Percentiles rank a stretch among this genome's conserved stretches.
Evolutionary conservation across 768 basidiomycete species (phyloP).

Genomic region (Austroboletus eburneus): DNA sequence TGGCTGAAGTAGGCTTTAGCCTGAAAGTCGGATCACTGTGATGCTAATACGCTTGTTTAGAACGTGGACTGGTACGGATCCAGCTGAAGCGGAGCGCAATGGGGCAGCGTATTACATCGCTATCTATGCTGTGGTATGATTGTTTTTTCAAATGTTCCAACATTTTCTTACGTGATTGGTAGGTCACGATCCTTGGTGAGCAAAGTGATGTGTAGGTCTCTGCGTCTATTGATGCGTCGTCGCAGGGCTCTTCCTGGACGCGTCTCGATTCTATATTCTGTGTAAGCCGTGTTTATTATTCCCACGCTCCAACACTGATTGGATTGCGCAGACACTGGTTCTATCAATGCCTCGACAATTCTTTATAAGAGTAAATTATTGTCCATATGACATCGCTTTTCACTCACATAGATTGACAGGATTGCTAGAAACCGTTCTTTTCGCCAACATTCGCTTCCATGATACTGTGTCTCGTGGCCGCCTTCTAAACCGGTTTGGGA

Average conservation of each 20-base stretch:
- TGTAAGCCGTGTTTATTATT: conserved; percentile 42
- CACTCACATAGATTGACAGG: conserved; percentile 26
- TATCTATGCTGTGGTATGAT: conserved; percentile 59
- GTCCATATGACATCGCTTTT: not conserved
- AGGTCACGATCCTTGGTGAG: conserved; percentile 38
- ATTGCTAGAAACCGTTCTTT: conserved; percentile 75
- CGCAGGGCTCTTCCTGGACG: conserved; percentile 52
- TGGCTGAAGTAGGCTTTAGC: conserved; percentile 25
- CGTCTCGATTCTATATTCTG: conserved; percentile 65
- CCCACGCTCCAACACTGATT: conserved; percentile 4
- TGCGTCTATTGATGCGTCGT: conserved; percentile 13
- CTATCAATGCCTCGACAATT: conserved; percentile 75
- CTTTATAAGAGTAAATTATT: conserved; percentile 61
- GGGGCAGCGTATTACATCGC: conserved; percentile 45
- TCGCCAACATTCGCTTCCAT: conserved; percentile 89
- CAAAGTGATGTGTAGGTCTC: not conserved
- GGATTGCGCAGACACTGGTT: conserved; percentile 52
- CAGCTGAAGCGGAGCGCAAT: conserved; percentile 36
- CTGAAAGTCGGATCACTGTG: not conserved
- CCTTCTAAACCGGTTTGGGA: conserved; percentile 79
- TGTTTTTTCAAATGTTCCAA: not conserved
- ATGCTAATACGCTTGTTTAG: conserved; percentile 29
- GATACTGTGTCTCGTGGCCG: conserved; percentile 88
- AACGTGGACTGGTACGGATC: conserved; percentile 54
- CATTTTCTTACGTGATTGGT: conserved; percentile 18